These are phyloP conservation scores for Pseudogymnoascus sp. DNA, from an alignment of 2,329 filamentous ascomycete species.

Conservation along the genomic window DNA sequence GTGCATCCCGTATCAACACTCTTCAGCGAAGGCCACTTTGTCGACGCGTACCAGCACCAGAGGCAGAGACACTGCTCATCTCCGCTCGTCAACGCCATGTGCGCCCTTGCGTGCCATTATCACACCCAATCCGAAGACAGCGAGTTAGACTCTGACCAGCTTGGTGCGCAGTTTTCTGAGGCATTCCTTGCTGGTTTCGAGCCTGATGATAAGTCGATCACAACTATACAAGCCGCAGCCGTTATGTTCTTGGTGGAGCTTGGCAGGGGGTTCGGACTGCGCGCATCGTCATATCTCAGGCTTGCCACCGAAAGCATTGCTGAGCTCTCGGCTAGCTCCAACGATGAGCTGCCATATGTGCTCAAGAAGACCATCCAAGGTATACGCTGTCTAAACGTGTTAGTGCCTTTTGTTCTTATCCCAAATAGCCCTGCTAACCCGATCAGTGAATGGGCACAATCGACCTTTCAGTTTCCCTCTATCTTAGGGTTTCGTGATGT, in stretches of 20 bases:
- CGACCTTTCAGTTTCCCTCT: conserved; percentile 28
- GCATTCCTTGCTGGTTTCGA: conserved; percentile 23
- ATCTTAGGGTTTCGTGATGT: conserved; percentile 13
- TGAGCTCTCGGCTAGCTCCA: conserved; percentile 11
- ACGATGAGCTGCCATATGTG: conserved; percentile 24
- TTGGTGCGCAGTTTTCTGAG: conserved; percentile 26
- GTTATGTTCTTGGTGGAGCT: conserved; percentile 31
- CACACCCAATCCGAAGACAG: conserved; percentile 22
- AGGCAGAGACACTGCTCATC: conserved; percentile 26
- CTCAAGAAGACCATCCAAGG: conserved; percentile 29
- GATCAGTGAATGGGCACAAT: conserved; percentile 31
- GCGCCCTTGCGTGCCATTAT: conserved; percentile 31
- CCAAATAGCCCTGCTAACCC: conserved; percentile 20
- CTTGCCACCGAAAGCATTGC: conserved; percentile 23
- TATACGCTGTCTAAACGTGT: conserved; percentile 31
- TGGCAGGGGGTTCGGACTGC: conserved; percentile 24
- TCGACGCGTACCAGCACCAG: conserved; percentile 26
- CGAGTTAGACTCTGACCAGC: conserved; percentile 23
- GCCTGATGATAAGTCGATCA: conserved; percentile 22
- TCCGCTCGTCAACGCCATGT: conserved; percentile 30
- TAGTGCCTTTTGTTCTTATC: conserved; percentile 16
- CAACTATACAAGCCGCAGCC: conserved; percentile 29
- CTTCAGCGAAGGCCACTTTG: conserved; percentile 30
- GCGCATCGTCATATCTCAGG: conserved; percentile 27
- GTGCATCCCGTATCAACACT: conserved; percentile 32